Base-by-base conservation (phyloP, 2,329 filamentous ascomycete species). In the Parafenestella ontariensis region DNA sequence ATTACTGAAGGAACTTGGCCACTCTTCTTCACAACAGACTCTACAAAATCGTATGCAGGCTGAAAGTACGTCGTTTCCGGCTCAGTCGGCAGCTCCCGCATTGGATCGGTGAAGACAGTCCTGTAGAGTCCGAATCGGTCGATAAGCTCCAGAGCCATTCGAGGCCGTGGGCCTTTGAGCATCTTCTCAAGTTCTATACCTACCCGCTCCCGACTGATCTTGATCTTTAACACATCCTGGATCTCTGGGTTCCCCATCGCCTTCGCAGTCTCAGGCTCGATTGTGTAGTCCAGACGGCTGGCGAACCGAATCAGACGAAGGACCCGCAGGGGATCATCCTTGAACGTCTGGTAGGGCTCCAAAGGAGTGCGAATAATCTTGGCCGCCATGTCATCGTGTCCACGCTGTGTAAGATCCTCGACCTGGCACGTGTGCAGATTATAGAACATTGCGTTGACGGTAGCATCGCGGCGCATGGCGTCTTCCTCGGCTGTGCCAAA, bases 371-470 rank as follows among this genome's bases (percentile, higher is more conserved):
- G 85, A 61, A 99, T 92, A 45, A 93, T 79, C 56, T 85, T 85
- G 1, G 81, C 79, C 29, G 82, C 74, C 85, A 98, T 86, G 70
- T 98, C 94, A 7, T 83, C 71, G 31, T 96, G 79, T 0, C 95
- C 94, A 34, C 75, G 77, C 7, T 84, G 84, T 0, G 92, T 96
- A 57, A 96, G 89, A 72, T 99, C 95, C 74, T 98, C 94, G 31
- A 98, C 84, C 54, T 83, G 68, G 29, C 86, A 84, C 1, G 89
- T 92, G 68, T 93, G 87, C 34, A 99, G 79, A 66, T 98, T 98
- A 81, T 95, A 98, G 78, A 98, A 98, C 59, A 99, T 85, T 21
- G 95, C 92, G 73, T 99, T 99, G 57, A 98, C 87, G 0, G 92
- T 97, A 20, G 94, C 93, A 79, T 99, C 94, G 43, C 94, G 87